Percentiles rank a stretch among this genome's conserved stretches.
These are phyloP conservation scores for Allium sativum DNA, from an alignment of 106 monocot species.

Conservation along the genomic window DNA sequence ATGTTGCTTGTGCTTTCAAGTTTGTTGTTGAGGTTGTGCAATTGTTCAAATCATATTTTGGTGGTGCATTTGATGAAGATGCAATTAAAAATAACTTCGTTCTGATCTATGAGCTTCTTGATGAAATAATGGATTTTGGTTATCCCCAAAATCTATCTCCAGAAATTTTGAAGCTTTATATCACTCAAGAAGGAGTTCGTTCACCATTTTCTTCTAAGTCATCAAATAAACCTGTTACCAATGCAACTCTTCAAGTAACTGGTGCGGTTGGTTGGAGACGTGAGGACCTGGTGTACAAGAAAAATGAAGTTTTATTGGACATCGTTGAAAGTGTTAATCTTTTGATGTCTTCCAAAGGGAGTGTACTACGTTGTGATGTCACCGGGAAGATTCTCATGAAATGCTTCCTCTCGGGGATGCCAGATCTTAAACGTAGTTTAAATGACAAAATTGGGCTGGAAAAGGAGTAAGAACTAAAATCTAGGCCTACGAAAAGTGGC, in stretches of 20 bases:
- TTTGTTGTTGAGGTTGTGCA: constrained; percentile 99
- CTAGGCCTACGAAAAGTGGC: constrained; percentile 89
- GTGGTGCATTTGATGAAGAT: constrained; percentile 98
- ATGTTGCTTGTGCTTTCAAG: constrained; percentile 98
- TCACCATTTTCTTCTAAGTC: constrained; percentile 97
- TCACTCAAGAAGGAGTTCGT: constrained; percentile 95
- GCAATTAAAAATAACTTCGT: constrained; percentile 98
- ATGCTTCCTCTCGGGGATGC: constrained; percentile 99
- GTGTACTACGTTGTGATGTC: constrained; percentile 96
- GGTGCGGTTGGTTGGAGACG: constrained; percentile 99
- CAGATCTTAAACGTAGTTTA: constrained; percentile 88
- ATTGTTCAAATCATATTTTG: constrained; percentile 97
- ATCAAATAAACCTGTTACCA: constrained; percentile 76
- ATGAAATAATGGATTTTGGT: constrained; percentile 99
- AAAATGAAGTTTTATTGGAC: constrained; percentile 99
- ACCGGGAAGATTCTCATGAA: constrained; percentile 99
- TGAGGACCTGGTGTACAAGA: constrained; percentile 93
- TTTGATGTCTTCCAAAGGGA: constrained; percentile 99
- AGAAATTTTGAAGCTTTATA: constrained; percentile 99
- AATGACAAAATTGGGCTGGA: constrained; percentile 99
- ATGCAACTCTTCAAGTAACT: constrained; percentile 99
- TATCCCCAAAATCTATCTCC: constrained; percentile 98
- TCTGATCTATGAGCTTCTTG: constrained; percentile 97
- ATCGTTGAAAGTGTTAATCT: constrained; percentile 99
- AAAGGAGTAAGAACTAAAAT: constrained; percentile 91